Evolutionary conservation across 2,329 filamentous ascomycete species (phyloP), one percentile per base, ranked within the genome.

Genomic region (Thelonectria blattea): DNA sequence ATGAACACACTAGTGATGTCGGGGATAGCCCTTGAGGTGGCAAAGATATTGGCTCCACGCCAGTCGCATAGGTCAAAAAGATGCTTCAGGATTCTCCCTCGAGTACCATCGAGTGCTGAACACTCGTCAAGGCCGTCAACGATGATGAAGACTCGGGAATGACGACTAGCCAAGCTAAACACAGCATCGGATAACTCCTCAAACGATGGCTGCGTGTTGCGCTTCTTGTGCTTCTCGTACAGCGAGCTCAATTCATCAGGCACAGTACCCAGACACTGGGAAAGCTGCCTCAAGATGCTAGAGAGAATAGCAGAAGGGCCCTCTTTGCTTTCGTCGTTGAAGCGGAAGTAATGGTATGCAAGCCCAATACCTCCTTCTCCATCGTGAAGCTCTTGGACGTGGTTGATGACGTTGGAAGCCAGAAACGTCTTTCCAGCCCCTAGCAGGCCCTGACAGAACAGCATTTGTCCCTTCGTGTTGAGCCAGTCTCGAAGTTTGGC

Each of bases 101-200:
- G 9, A 34, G 32, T 34, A 34, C n/a, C 32, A 34, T 34, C 32
- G 10, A 14, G 45, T 34, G 22, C 22, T 20, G 17, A 47, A 50
- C 55, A 57, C 27, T 57, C 55, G 47, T 57, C 48, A 51, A 57
- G 55, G 20, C 37, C 55, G 39, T 57, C 41, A 37, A 57, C 45
- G 18, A 57, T 27, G 15, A 57, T 46, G 15, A 57, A 57, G 47
- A 46, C 27, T 9, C 17, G 37, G 12, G 55, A 57, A 57, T 52
- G 18, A 17, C 47, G 37, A 18, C 20, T 17, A 15, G 55, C 39
- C 20, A 57, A 47, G 27, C 47, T 12, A 7, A 39, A 0, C 12
- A 57, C 0, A 5, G 48, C 12, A 18, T 18, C 47, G 1, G 47
- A 12, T 34, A 52, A 22, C 24, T 57, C 48, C 9, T 51, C 24